These are phyloP conservation scores for Sisymbrium altissimum DNA, from an alignment of 345 rosid genomes.

Conservation along the genomic window DNA sequence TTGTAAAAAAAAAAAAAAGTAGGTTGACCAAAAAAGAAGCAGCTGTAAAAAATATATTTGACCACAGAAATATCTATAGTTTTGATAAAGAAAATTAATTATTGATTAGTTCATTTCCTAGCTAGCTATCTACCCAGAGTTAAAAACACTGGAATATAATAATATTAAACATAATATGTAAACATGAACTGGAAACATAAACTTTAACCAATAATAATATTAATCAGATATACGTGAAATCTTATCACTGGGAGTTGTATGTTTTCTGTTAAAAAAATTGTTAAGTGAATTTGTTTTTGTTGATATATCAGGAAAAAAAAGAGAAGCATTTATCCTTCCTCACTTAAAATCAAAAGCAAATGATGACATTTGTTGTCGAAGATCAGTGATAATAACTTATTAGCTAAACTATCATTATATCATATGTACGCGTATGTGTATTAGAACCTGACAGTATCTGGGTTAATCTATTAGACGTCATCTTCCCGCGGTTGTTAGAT, in stretches of 20 bases:
- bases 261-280: too few relatives aligned
- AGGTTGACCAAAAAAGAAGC: not conserved
- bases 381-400: slow-evolving; percentile 3
- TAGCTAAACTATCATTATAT: not conserved
- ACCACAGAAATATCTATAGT: not conserved
- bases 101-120: not conserved
- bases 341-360: not conserved
- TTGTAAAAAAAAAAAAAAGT: not conserved
- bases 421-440: slow-evolving; percentile 13
- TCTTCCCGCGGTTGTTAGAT: slow-evolving; percentile 18
- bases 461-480: slow-evolving; percentile 10
- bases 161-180: too few relatives aligned
- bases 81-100: not conserved
- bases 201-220: too few relatives aligned
- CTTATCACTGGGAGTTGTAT: too few relatives aligned
- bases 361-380: slow-evolving; percentile 7
- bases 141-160: too few relatives aligned
- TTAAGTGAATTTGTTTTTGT: not conserved
- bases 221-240: too few relatives aligned
- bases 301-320: not conserved
- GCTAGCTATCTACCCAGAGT: too few relatives aligned
- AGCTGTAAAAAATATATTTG: not conserved
- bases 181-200: too few relatives aligned
- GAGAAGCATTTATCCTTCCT: not conserved
- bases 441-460: slow-evolving; percentile 10